These are phyloP conservation scores for Luzula sylvatica DNA, from an alignment of 176 grass and related monocot species.

Conservation along the genomic window DNA sequence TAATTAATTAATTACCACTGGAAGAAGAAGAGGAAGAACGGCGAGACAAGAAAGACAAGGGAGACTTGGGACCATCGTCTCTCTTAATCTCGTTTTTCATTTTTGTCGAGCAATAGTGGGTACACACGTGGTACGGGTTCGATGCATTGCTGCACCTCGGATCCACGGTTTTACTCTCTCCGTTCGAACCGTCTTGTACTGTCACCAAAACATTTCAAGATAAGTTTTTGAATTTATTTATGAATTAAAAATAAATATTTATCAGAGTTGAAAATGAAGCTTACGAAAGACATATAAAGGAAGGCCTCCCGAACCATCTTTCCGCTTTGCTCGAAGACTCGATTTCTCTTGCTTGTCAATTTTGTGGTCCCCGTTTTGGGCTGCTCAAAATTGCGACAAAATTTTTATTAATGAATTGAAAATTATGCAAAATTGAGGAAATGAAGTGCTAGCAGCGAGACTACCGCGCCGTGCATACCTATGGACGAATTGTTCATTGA, in stretches of 20 bases:
- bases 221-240: too few species aligned
- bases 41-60: slow-evolving; percentile 20
- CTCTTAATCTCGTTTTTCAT: slow-evolving; percentile 22
- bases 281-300: slow-evolving; percentile 70
- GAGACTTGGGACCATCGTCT: slow-evolving; percentile 23
- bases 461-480: too few species aligned
- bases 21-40: neutral
- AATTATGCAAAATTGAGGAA: too few species aligned
- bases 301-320: slow-evolving; percentile 46
- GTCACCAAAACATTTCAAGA: too few species aligned
- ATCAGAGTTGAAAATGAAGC: too few species aligned
- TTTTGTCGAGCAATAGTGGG: slow-evolving; percentile 51
- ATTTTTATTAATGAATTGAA: too few species aligned
- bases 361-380: slow-evolving; percentile 44
- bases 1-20: neutral
- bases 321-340: slow-evolving; percentile 30
- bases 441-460: too few species aligned
- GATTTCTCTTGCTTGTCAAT: slow-evolving; percentile 22
- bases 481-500: too few species aligned
- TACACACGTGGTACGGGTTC: slow-evolving; percentile 87
- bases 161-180: slow-evolving; percentile 30
- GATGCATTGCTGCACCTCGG: slow-evolving; percentile 52
- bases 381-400: neutral
- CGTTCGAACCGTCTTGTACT: slow-evolving; percentile 1
- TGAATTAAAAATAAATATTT: too few species aligned